Base-by-base conservation (phyloP, 1,284 basidiomycete species). In the Agaricales sp. region DNA sequence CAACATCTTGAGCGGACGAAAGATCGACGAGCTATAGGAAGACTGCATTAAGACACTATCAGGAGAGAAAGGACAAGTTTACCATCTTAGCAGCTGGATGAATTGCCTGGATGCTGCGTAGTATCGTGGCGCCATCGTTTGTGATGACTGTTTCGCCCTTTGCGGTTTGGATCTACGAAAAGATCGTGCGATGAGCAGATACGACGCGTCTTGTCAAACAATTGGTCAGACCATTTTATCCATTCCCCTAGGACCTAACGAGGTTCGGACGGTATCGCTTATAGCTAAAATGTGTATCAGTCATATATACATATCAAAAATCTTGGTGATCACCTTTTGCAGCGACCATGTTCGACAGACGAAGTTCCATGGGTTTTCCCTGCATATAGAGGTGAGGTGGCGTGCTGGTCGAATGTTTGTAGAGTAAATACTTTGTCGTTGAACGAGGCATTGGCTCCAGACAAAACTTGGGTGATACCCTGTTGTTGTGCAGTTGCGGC, bases 71-170 rank as follows among this genome's bases (percentile, higher is more conserved):
- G 43, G 14, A 46, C 47, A 16, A 39, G 38, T 22, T 37, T 56
- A 82, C 92, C 96, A 99, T 99, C 67, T 95, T 89, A 21, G 96
- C 96, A 41, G 96, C 96, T 30, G 96, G 96, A 68, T 99, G 96
- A 51, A 99, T 70, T 18, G 97, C 96, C 54, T 96, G 93, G 64
- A 99, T 94, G 61, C 92, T 97, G 68, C 92, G 92, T 52, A 99
- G 71, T 56, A 99, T 99, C 8, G 96, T 99, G 11, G 96, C 96
- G 43, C 96, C 96, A 68, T 99, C 96, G 66, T 99, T 99, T 16
- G 96, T 99, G 59, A 99, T 92, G 58, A 99, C 88, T 3, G 96
- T 92, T 63, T 99, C 94, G 57, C 95, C 95, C 64, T 90, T 92
- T 3, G 91, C 71, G 3, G 95, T 99, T 80, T 97, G 93, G 63